Evolutionary conservation across 2,329 filamentous ascomycete species (phyloP).

Genomic region (Colletotrichum sidae): DNA sequence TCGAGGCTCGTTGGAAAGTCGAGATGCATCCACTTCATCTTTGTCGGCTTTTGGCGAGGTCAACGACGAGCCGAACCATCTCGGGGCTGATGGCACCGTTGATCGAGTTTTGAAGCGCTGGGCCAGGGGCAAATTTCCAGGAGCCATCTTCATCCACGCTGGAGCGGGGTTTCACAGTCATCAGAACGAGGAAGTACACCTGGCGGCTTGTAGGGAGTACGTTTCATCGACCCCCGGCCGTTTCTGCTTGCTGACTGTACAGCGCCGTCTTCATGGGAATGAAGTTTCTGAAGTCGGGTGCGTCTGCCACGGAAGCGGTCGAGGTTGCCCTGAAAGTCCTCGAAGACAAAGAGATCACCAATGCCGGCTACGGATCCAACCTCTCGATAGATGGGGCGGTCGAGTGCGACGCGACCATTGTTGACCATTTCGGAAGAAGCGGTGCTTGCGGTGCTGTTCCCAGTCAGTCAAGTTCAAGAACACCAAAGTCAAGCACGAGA

Average conservation of each 20-base stretch:
- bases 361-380: constrained; percentile 96
- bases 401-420: constrained; percentile 93
- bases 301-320: constrained; percentile 86
- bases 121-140: constrained; percentile 54
- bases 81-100: constrained; percentile 53
- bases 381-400: constrained; percentile 89
- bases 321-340: constrained; percentile 89
- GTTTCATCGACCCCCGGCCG: constrained; percentile 44
- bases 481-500: constrained; percentile 2
- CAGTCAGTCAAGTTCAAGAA: constrained; percentile 67
- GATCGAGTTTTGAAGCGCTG: constrained; percentile 53
- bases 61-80: too few species aligned
- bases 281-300: constrained; percentile 81
- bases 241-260: constrained; percentile 3
- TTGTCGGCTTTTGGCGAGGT: not conserved
- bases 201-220: constrained; percentile 89
- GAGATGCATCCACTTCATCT: too few species aligned
- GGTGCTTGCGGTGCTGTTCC: constrained; percentile 92
- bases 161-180: constrained; percentile 94
- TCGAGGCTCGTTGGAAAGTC: too few species aligned
- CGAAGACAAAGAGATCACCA: constrained; percentile 95
- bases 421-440: constrained; percentile 91
- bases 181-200: constrained; percentile 85
- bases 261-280: constrained; percentile 90
- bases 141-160: constrained; percentile 93